Evolutionary conservation across 2,329 filamentous ascomycete species (phyloP), one percentile per base, ranked within the genome.

Genomic region (Hansfordia pulvinata): DNA sequence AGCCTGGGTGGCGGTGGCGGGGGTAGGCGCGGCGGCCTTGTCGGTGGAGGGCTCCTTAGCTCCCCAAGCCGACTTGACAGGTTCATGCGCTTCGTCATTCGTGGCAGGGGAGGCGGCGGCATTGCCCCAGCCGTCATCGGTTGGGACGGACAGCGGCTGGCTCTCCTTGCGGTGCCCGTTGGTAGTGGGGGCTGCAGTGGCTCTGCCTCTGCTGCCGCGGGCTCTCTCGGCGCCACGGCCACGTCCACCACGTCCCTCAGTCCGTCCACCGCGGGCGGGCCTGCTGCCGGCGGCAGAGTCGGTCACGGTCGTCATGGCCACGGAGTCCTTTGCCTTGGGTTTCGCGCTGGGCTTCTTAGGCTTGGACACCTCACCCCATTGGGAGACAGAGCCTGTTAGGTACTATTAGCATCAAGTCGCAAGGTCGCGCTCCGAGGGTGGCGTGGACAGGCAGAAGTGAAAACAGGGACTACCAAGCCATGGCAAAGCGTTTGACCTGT

Each of bases 321-420:
- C 41, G 30, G 66, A 53, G 29, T 81, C 72, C 54, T 80, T 79
- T 35, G 64, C 62, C 67, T 86, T 88, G 40, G 76, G 66, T 53
- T 76, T 74, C 43, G 74, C 58, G 39, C 69, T 62, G 42, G 79
- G 72, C 62, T 85, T 86, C 61, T 78, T 78, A 46, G 72, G 69
- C 64, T 81, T 82, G 40, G 77, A 78, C 40, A 90, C 81, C 52
- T 88, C 80, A 42, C 76, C 76, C 72, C 84, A 90, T 60, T 85
- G 80, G 37, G 81, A 76, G 44, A 86, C 77, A 38, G 72, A 69
- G 45, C 82, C 82, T 85, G 45, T 21, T 18, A 29, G 10, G 14
- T 25, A 2, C 35, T 23, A 35, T 56, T 39, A 58, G 47, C 34
- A 25, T 18, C 32, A 25, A 33, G 26, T 23, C 19, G 27, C 20